phyloP scores from a whole-genome alignment of 129 eudicot genomes.

The Ambrosia trifida region DNA sequence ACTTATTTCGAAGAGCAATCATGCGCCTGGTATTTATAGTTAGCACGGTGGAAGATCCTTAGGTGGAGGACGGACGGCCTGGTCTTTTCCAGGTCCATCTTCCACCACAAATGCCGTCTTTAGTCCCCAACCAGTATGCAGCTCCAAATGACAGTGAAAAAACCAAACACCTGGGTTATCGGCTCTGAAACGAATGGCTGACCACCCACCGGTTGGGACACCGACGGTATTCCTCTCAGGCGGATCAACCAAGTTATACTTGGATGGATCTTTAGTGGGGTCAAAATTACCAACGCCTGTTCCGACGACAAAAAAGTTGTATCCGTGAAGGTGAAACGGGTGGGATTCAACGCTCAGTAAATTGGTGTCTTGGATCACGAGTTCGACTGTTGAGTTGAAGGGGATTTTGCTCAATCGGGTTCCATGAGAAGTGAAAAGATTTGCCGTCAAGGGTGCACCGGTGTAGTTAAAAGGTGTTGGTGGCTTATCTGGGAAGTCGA shows the following conservation, averaged over 20 bases:
- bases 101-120: slow-evolving; percentile 62
- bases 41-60: slow-evolving; percentile 74
- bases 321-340: slow-evolving; percentile 32
- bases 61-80: slow-evolving; percentile 56
- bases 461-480: slow-evolving; percentile 44
- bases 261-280: slow-evolving; percentile 22
- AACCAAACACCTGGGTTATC: slow-evolving; percentile 74
- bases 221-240: slow-evolving; percentile 42
- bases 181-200: slow-evolving; percentile 51
- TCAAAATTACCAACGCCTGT: slow-evolving; percentile 21
- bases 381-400: slow-evolving; percentile 47
- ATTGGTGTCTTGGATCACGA: slow-evolving; percentile 41
- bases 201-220: slow-evolving; percentile 57
- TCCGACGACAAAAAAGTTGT: slow-evolving; percentile 27
- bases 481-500: slow-evolving; percentile 41
- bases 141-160: slow-evolving; percentile 66
- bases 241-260: slow-evolving; percentile 26
- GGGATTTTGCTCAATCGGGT: slow-evolving; percentile 31
- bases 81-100: slow-evolving; percentile 54
- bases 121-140: slow-evolving; percentile 64
- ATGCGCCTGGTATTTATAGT: background rate
- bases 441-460: slow-evolving; percentile 38
- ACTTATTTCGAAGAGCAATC: slow-evolving; percentile 17
- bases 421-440: slow-evolving; percentile 48
- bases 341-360: slow-evolving; percentile 25